phyloP scores from a whole-genome alignment of 2,329 filamentous ascomycete species.

The Apiospora arundinis region DNA sequence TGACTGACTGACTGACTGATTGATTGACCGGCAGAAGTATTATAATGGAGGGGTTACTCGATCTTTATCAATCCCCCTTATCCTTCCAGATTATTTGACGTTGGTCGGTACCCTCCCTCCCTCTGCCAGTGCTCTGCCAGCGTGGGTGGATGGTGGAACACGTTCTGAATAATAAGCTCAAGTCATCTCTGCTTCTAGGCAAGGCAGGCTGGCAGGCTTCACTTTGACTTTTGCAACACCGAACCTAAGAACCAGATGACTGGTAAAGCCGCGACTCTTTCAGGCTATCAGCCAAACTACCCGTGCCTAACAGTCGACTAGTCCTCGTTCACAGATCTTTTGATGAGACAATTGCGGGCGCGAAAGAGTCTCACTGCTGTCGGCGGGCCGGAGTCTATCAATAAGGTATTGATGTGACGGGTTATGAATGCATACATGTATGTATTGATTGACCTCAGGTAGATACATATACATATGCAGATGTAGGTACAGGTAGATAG shows the following conservation, averaged over 20 bases:
- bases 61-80: slow-evolving; percentile 7
- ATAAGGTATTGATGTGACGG: neutral
- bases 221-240: slow-evolving; percentile 14
- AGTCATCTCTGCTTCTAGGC: slow-evolving; percentile 6
- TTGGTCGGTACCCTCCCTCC: neutral
- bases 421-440: neutral
- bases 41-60: neutral
- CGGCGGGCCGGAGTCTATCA: neutral
- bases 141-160: slow-evolving; percentile 1
- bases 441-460: too few relatives aligned
- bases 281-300: slow-evolving; percentile 17
- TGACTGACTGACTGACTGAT: too few relatives aligned
- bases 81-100: neutral
- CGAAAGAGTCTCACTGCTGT: slow-evolving; percentile 14
- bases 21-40: neutral
- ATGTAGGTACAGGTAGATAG: slow-evolving; percentile 2
- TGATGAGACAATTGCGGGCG: slow-evolving; percentile 5
- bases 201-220: slow-evolving; percentile 1
- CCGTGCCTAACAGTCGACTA: neutral
- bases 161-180: slow-evolving; percentile 9
- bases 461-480: too few relatives aligned
- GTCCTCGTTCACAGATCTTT: neutral
- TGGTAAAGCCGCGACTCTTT: neutral
- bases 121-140: neutral
- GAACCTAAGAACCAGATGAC: slow-evolving; percentile 19